Conservation (phyloP, 495 filamentous ascomycete species). For the Penicillium goetzii region DNA sequence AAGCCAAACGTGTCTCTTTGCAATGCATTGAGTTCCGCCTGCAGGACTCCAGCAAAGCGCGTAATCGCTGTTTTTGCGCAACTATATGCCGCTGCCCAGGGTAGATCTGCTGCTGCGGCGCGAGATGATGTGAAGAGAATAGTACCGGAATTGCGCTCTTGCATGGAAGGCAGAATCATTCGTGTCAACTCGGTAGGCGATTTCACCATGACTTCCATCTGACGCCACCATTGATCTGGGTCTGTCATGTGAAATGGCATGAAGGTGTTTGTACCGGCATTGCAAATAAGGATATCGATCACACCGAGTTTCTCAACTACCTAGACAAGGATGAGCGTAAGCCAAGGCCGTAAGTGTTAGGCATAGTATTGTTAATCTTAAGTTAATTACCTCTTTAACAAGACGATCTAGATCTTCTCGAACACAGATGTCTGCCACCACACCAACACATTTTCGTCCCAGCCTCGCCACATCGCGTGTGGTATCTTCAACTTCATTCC, state of each 20-base stretch:
- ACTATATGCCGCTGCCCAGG: background rate
- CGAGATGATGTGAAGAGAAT: background rate
- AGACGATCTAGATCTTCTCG: background rate
- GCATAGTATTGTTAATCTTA: background rate
- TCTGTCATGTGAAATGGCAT: constrained; percentile 1
- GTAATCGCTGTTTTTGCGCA: background rate
- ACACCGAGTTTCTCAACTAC: background rate
- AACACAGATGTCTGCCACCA: background rate
- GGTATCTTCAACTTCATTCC: background rate
- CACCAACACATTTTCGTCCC: background rate
- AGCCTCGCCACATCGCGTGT: background rate
- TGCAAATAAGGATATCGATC: background rate
- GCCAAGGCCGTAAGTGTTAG: background rate
- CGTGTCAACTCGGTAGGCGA: constrained; percentile 1
- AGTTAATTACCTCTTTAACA: background rate
- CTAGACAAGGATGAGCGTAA: background rate
- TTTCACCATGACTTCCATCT: background rate
- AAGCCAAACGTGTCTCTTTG: background rate
- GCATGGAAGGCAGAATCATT: background rate
- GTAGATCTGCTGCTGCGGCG: background rate
- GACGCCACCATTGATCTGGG: background rate
- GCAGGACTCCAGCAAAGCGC: background rate
- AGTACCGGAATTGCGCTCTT: background rate
- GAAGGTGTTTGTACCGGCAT: background rate
- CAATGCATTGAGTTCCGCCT: background rate